These are phyloP conservation scores for Ophiostoma quercus DNA, from an alignment of 2,329 filamentous ascomycete species.

Conservation along the genomic window DNA sequence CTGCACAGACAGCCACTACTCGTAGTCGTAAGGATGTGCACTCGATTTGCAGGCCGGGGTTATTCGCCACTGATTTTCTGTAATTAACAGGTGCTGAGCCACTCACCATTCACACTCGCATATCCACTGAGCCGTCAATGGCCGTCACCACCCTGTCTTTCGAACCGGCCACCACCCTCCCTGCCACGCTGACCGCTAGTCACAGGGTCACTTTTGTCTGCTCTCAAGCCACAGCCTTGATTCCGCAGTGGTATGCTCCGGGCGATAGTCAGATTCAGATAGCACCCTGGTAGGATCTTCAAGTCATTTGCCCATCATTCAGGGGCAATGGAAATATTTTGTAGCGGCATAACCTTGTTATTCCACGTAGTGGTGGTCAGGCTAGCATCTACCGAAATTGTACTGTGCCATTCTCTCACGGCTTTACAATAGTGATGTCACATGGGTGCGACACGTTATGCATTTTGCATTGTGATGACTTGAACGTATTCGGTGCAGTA, in stretches of 20 bases:
- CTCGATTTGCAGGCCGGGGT: not conserved
- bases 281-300: not conserved
- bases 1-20: not conserved
- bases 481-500: not conserved
- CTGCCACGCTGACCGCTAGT: not conserved
- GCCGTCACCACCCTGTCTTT: not conserved
- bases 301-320: constrained; percentile 11
- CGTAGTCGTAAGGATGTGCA: not conserved
- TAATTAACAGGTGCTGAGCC: not conserved
- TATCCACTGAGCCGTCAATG: not conserved
- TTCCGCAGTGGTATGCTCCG: not conserved
- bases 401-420: not conserved
- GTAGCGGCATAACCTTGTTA: not conserved
- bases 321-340: constrained; percentile 9
- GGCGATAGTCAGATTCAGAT: constrained; percentile 1
- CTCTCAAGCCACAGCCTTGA: not conserved
- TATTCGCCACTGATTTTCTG: not conserved
- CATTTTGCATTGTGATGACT: not conserved
- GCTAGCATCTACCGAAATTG: constrained; percentile 11
- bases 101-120: not conserved
- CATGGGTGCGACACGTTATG: not conserved
- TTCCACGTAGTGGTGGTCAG: not conserved
- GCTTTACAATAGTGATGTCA: constrained; percentile 2
- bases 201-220: not conserved
- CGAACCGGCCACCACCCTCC: too few species aligned